A percentile compares a stretch with the other conserved stretches of the same genome.
Evolutionary conservation across 1,284 basidiomycete genomes (phyloP).

Genomic region (Coriolopsis trogii): DNA sequence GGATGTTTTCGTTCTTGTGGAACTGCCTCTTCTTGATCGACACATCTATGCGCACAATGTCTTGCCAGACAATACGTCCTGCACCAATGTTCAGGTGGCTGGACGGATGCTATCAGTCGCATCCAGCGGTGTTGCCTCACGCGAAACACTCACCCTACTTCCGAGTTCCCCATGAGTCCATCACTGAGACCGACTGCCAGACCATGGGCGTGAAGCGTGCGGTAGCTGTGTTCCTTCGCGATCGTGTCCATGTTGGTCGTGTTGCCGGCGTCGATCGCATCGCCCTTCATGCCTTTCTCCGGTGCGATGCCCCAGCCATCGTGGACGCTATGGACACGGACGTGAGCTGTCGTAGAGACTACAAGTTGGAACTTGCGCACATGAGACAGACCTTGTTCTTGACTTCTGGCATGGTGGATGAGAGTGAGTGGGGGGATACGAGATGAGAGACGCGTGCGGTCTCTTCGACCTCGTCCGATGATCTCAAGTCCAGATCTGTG

Average conservation of each 20-base stretch:
- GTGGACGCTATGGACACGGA: conserved; percentile 65
- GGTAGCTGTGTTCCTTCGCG: conserved; percentile 73
- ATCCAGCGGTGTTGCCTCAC: too few species aligned
- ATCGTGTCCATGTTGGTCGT: conserved; percentile 90
- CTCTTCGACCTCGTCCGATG: background rate
- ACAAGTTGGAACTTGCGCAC: conserved; percentile 45
- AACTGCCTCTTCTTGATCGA: conserved; percentile 88
- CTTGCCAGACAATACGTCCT: conserved; percentile 92
- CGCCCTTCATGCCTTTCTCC: conserved; percentile 72
- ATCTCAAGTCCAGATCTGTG: background rate
- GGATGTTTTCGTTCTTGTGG: conserved; percentile 75
- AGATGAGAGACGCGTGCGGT: background rate
- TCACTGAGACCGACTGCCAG: conserved; percentile 87
- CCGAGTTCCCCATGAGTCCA: conserved; percentile 94
- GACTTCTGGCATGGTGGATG: conserved; percentile 46
- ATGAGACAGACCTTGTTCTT: conserved; percentile 92
- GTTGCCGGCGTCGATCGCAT: conserved; percentile 82
- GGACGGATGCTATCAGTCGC: conserved; percentile 4
- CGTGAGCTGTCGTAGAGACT: background rate
- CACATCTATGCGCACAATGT: conserved; percentile 91
- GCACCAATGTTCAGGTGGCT: conserved; percentile 94
- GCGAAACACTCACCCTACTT: conserved; percentile 74
- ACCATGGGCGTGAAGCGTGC: conserved; percentile 81
- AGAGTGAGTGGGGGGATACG: background rate
- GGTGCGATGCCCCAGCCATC: conserved; percentile 90